Evolutionary conservation across 768 basidiomycete species (phyloP).

Genomic region (Neoboletus magnificus): DNA sequence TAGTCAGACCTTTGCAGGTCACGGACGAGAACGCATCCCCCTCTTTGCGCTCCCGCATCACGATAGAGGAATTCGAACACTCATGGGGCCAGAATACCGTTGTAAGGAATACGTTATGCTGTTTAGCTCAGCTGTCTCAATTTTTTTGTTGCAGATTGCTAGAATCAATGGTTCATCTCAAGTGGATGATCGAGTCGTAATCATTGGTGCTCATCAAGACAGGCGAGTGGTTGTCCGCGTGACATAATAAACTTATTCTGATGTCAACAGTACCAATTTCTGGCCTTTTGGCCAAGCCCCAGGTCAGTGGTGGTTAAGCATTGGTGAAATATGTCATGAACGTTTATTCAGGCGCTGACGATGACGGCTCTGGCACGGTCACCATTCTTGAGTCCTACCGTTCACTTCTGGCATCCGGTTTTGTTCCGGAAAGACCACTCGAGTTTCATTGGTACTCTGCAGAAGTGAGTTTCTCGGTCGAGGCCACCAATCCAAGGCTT

Average conservation of each 20-base stretch:
- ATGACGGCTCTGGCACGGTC: conserved; percentile 45
- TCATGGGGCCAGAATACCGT: conserved; percentile 84
- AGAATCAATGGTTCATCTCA: conserved; percentile 71
- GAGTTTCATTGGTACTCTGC: conserved; percentile 52
- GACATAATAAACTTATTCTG: background rate
- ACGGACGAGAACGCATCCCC: conserved; percentile 60
- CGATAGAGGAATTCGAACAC: conserved; percentile 70
- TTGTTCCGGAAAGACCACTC: conserved; percentile 39
- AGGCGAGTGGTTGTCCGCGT: conserved; percentile 41
- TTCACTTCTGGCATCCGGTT: conserved; percentile 39
- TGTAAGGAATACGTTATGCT: conserved; percentile 36
- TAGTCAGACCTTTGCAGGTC: conserved; percentile 41
- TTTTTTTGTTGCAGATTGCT: conserved; percentile 49
- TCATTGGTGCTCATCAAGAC: conserved; percentile 82
- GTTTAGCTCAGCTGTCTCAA: background rate
- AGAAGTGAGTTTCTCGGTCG: conserved; percentile 27
- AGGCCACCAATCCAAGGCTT: background rate
- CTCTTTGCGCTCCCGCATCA: conserved; percentile 54
- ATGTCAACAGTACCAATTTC: conserved; percentile 54
- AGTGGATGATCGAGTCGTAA: conserved; percentile 57
- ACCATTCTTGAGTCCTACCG: conserved; percentile 46
- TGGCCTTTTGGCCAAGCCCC: conserved; percentile 79
- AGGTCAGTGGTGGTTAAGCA: conserved; percentile 39
- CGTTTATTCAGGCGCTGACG: conserved; percentile 35
- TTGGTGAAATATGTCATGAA: background rate